Percentiles rank a stretch among this genome's conserved stretches.
These are phyloP conservation scores for Aegilops tauschii DNA, from an alignment of 176 grass and related monocot genomes.

Conservation along the genomic window DNA sequence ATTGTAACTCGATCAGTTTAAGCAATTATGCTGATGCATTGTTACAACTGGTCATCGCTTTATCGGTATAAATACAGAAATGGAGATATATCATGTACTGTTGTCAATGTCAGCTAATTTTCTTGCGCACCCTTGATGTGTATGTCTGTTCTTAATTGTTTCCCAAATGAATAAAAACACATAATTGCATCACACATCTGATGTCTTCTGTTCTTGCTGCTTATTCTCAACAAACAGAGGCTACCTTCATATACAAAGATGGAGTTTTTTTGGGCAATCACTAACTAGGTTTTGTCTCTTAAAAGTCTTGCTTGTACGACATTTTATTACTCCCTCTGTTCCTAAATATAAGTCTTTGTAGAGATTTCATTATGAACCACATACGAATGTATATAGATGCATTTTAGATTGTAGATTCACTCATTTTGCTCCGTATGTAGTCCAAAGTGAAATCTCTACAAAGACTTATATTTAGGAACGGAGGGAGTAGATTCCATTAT, in stretches of 20 bases:
- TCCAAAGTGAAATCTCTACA: too few relatives aligned
- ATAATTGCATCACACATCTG: background rate
- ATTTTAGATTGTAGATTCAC: too few relatives aligned
- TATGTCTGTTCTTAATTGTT: background rate
- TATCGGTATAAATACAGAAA: background rate
- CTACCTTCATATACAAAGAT: background rate
- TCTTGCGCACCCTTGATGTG: background rate
- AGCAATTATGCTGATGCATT: background rate
- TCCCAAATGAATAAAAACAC: background rate
- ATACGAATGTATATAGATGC: too few relatives aligned
- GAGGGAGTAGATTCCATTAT: background rate
- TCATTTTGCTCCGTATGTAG: too few relatives aligned
- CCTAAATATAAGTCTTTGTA: too few relatives aligned
- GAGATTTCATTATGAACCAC: too few relatives aligned
- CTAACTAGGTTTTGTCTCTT: background rate
- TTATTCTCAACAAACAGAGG: constrained; percentile 2
- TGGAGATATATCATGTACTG: background rate
- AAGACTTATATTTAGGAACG: too few relatives aligned
- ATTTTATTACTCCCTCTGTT: background rate
- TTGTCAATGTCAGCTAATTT: constrained; percentile 3
- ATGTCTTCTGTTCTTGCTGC: background rate
- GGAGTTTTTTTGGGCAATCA: background rate
- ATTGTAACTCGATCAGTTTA: background rate
- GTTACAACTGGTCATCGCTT: too few relatives aligned
- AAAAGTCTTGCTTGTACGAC: background rate